Evolutionary conservation across 768 basidiomycete genomes (phyloP).

Genomic region (Candolleomyces aberdarensis): DNA sequence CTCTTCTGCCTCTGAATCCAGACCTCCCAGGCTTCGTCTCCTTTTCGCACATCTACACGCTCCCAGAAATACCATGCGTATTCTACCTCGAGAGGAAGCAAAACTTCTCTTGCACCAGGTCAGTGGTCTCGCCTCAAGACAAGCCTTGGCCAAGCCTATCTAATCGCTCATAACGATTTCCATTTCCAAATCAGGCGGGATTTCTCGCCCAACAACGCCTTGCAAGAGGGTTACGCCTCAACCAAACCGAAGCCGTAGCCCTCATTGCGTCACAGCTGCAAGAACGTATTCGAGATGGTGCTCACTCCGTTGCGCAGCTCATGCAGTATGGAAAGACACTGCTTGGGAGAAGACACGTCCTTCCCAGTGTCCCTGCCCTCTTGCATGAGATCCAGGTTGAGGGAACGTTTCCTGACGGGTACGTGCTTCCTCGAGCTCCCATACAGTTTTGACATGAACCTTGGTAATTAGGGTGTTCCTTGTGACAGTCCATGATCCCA

Average conservation of each 20-base stretch:
- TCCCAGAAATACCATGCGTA: slow-evolving; percentile 44
- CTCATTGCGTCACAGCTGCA: slow-evolving; percentile 92
- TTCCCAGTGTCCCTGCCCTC: slow-evolving; percentile 71
- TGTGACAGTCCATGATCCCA: slow-evolving; percentile 96
- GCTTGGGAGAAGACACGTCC: slow-evolving; percentile 85
- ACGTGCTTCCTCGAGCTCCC: slow-evolving; percentile 13
- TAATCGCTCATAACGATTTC: background rate
- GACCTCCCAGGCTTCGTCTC: background rate
- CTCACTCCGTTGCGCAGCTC: slow-evolving; percentile 80
- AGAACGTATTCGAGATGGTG: slow-evolving; percentile 91
- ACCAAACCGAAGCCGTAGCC: slow-evolving; percentile 83
- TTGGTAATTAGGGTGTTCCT: slow-evolving; percentile 68
- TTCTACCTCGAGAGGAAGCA: slow-evolving; percentile 72
- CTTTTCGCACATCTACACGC: background rate
- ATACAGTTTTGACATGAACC: slow-evolving; percentile 1
- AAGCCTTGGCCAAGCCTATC: too few relatives aligned
- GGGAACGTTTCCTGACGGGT: slow-evolving; percentile 90
- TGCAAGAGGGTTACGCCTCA: slow-evolving; percentile 87
- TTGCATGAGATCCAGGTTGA: slow-evolving; percentile 92
- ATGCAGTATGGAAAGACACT: slow-evolving; percentile 91
- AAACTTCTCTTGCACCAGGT: slow-evolving; percentile 76
- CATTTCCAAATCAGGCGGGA: slow-evolving; percentile 54
- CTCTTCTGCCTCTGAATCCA: background rate
- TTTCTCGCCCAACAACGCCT: slow-evolving; percentile 91
- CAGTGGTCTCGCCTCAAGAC: background rate